Percentiles rank a stretch among this genome's conserved stretches.
Evolutionary conservation across 2,329 filamentous ascomycete genomes (phyloP).

Genomic region (Stemphylium vesicarium): DNA sequence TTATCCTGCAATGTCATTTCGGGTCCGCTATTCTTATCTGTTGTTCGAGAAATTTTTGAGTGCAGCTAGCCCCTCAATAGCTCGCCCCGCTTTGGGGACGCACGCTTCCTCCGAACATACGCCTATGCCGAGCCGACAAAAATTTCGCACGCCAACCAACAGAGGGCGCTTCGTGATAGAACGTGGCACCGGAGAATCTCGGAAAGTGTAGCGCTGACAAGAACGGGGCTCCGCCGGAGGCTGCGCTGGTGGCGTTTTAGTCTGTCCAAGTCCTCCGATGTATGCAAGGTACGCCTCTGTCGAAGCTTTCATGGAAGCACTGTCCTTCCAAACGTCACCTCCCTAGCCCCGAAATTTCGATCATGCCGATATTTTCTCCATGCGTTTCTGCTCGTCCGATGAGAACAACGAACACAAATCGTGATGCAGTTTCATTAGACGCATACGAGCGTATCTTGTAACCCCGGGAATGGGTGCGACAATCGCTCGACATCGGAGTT

Average conservation of each 20-base stretch:
- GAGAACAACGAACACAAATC: slow-evolving; percentile 1
- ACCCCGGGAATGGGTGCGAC: slow-evolving; percentile 7
- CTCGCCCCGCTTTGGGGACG: slow-evolving; percentile 31
- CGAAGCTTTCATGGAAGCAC: slow-evolving; percentile 18
- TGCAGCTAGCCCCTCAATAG: slow-evolving; percentile 31
- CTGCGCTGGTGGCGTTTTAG: slow-evolving; percentile 28
- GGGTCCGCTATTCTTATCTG: slow-evolving; percentile 39
- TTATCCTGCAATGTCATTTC: slow-evolving; percentile 6
- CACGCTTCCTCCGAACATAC: slow-evolving; percentile 32
- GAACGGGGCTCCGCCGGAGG: slow-evolving; percentile 22
- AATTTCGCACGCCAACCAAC: slow-evolving; percentile 31
- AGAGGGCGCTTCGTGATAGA: slow-evolving; percentile 16
- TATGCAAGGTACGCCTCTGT: slow-evolving; percentile 30
- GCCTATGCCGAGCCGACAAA: slow-evolving; percentile 31
- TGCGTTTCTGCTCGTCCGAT: slow-evolving; percentile 1
- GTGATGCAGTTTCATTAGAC: slow-evolving; percentile 14
- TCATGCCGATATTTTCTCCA: slow-evolving; percentile 16
- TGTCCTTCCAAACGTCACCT: slow-evolving; percentile 13
- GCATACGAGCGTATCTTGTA: background rate
- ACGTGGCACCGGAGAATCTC: slow-evolving; percentile 35
- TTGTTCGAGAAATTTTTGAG: slow-evolving; percentile 32
- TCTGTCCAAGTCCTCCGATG: slow-evolving; percentile 24
- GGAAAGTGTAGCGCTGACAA: slow-evolving; percentile 17
- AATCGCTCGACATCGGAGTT: slow-evolving; percentile 15
- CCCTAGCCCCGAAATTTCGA: slow-evolving; percentile 6